phyloP scores from a whole-genome alignment of 805 yeast genomes.

The Myxozyma mucilagina region DNA sequence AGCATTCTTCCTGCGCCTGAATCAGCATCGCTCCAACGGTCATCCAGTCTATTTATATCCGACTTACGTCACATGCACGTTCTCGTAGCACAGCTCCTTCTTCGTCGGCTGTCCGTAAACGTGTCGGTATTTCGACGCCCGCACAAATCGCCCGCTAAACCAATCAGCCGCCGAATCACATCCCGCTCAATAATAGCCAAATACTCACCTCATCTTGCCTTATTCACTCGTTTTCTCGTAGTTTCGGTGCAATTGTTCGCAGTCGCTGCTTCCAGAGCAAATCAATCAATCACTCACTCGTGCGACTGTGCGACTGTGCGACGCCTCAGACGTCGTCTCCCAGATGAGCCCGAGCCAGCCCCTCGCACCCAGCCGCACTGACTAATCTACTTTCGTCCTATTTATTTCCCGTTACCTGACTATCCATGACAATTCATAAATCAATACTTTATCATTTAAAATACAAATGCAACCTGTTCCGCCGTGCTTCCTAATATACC shows the following conservation, averaged over 20 bases:
- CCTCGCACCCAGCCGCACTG: no score
- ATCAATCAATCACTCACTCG: no score
- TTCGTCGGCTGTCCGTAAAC: constrained; percentile 87
- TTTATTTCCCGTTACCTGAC: no score
- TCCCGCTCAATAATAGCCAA: neutral
- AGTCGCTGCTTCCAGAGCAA: no score
- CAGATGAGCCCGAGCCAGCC: no score
- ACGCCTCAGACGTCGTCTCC: no score
- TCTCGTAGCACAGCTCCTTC: constrained; percentile 71
- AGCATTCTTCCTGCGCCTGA: constrained; percentile 74
- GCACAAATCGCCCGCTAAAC: constrained; percentile 65
- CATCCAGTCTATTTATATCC: neutral
- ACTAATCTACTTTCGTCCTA: no score
- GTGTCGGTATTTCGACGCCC: constrained; percentile 96
- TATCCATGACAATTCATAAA: no score
- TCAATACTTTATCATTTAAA: neutral
- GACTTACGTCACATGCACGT: constrained; percentile 46
- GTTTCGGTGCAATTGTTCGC: no score
- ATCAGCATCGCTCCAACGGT: neutral
- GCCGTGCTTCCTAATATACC: neutral
- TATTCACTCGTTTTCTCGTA: no score
- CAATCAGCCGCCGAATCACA: neutral
- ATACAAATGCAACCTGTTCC: neutral
- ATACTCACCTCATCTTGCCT: neutral
- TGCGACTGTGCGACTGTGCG: no score